Evolutionary conservation across 1,139 yeast genomes (phyloP), one percentile per base, ranked within the genome.

Genomic region (Torulaspora globosa): DNA sequence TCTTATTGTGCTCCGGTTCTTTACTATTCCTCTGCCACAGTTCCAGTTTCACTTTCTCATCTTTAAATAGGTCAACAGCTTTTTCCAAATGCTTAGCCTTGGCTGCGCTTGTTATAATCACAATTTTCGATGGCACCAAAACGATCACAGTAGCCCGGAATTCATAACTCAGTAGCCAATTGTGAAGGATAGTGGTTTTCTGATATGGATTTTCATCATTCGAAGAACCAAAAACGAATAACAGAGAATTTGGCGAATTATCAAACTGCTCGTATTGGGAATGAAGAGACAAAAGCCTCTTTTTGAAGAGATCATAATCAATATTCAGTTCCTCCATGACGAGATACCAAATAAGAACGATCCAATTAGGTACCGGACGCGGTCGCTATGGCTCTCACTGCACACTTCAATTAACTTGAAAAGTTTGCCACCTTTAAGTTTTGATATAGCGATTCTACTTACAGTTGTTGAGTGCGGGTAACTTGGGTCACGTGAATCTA

Each of bases 101-200:
- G n/a, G 89, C 88, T 44, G 82, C 84, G 30, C 94, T 82, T 0
- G 97, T 90, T 49, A 90, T 75, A 49, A 92, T 72, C 12, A 80
- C 69, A 41, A 82, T 72, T 57, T 79, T 80, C 37, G 77, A 77
- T 46, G 76, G 74, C 5, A 86, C 78, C 50, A 90, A 70, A 43
- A 76, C 80, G 49, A 92, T 69, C 36, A 82, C 82, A 1, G 97
- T 89, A 47, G 95, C 94, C 18, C 96, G 95, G 62, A 92, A 90
- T 64, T 94, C 97, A 64, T 90, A 92, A 5, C 97, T 97, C 49
- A 92, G 71, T 49, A 92, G 72, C 97, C 97, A 92, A 41, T 84
- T 84, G 65, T 90, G 97, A 40, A 90, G 69, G 41, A 86, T 85
- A 0, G 96, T 83, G 10, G 96, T 84, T 67, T 88, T 88, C 63